Evolutionary conservation across 139 green algal species (phyloP).

Genomic region (Chlorella sp.): DNA sequence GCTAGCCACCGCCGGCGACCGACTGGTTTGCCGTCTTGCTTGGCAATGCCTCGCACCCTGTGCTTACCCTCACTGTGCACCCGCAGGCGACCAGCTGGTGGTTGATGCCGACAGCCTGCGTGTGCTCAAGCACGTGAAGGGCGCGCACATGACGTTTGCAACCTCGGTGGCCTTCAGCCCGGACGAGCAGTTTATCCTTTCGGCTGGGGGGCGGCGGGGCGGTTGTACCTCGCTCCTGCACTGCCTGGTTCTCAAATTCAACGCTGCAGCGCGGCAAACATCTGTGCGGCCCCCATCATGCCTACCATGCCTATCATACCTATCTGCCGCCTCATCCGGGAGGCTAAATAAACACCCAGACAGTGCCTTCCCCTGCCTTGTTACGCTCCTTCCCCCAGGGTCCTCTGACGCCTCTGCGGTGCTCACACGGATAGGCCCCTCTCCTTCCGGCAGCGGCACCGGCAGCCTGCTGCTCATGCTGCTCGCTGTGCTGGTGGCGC

Average conservation of each 20-base stretch:
- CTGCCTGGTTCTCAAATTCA: no score
- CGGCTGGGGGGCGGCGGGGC: not conserved
- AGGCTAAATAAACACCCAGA: no score
- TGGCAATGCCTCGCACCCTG: no score
- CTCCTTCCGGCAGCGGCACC: not conserved
- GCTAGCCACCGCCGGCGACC: no score
- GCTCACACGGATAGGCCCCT: slow-evolving; percentile 17
- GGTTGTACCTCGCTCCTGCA: no score
- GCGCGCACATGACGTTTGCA: slow-evolving; percentile 67
- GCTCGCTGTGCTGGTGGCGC: not conserved
- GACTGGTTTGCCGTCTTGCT: no score
- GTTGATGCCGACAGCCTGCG: slow-evolving; percentile 35
- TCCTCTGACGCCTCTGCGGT: slow-evolving; percentile 42
- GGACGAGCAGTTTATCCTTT: slow-evolving; percentile 37
- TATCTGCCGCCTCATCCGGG: no score
- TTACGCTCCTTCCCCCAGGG: not conserved
- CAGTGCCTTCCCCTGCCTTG: no score
- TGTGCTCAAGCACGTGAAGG: slow-evolving; percentile 22
- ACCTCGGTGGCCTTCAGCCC: slow-evolving; percentile 53
- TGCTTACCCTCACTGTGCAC: no score
- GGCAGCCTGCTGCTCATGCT: slow-evolving; percentile 4
- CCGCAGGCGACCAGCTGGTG: slow-evolving; percentile 36
- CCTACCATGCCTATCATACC: no score
- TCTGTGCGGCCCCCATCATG: no score
- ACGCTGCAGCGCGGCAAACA: no score